phyloP scores from a whole-genome alignment of 2,329 filamentous ascomycete species.

The Aspergillus clavatus region DNA sequence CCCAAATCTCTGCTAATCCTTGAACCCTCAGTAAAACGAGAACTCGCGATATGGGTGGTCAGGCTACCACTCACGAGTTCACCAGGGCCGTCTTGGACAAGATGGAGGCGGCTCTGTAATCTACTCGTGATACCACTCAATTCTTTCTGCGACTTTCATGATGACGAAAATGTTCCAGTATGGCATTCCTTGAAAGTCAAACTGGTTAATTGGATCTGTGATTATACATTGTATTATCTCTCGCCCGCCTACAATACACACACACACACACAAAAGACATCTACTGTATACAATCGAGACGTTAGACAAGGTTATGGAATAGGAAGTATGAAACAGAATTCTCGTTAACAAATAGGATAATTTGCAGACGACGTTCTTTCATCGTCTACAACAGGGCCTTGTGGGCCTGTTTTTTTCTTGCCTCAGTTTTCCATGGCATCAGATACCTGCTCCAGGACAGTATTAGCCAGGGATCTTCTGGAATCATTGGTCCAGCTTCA shows the following conservation, averaged over 20 bases:
- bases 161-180: slow-evolving; percentile 19
- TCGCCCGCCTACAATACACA: slow-evolving; percentile 16
- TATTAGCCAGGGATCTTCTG: too few species aligned
- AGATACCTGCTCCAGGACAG: too few species aligned
- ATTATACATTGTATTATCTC: slow-evolving; percentile 28
- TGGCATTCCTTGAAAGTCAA: slow-evolving; percentile 11
- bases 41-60: slow-evolving; percentile 94
- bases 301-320: slow-evolving; percentile 8
- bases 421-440: background rate
- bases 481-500: too few species aligned
- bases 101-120: slow-evolving; percentile 73
- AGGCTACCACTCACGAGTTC: slow-evolving; percentile 87
- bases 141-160: slow-evolving; percentile 21
- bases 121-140: slow-evolving; percentile 12
- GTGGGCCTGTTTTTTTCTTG: background rate
- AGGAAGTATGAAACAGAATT: slow-evolving; percentile 15
- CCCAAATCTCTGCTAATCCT: slow-evolving; percentile 38
- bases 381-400: background rate
- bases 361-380: background rate
- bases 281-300: slow-evolving; percentile 17
- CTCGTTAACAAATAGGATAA: slow-evolving; percentile 9
- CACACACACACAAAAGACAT: too few species aligned
- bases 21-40: slow-evolving; percentile 62
- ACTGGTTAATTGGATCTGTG: slow-evolving; percentile 11
- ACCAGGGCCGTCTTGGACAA: slow-evolving; percentile 89